Evolutionary conservation across 2,329 filamentous ascomycete genomes (phyloP).

Genomic region (Emericellopsis cladophorae): DNA sequence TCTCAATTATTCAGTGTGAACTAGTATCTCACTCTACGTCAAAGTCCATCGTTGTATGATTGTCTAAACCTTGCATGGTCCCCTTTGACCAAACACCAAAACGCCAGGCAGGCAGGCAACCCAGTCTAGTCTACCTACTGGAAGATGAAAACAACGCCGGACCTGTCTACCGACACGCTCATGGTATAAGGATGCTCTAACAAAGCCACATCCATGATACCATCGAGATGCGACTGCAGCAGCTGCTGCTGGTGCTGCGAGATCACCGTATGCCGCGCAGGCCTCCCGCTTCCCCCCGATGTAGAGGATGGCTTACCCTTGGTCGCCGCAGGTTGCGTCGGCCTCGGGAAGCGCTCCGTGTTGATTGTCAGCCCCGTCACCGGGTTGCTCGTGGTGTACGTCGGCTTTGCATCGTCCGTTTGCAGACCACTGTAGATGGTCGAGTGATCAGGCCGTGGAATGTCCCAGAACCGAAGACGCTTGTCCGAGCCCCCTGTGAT

Average conservation of each 20-base stretch:
- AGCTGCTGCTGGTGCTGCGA: constrained; percentile 79
- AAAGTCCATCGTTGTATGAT: too few relatives aligned
- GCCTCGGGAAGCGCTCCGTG: constrained; percentile 45
- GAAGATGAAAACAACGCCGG: constrained; percentile 80
- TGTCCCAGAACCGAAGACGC: constrained; percentile 90
- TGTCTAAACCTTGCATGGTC: too few relatives aligned
- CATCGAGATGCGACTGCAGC: constrained; percentile 76
- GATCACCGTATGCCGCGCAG: constrained; percentile 71
- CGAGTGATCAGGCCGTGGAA: constrained; percentile 65
- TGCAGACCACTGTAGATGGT: constrained; percentile 68
- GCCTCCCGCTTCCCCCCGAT: constrained; percentile 22
- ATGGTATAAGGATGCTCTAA: constrained; percentile 85
- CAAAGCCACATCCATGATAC: constrained; percentile 76
- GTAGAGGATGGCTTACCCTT: constrained; percentile 11
- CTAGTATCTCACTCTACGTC: too few relatives aligned
- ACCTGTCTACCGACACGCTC: constrained; percentile 81
- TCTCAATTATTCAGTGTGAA: too few relatives aligned
- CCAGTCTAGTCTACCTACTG: constrained; percentile 18
- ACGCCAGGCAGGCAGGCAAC: background rate
- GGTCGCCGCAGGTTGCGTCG: constrained; percentile 15
- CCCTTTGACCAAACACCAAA: too few relatives aligned
- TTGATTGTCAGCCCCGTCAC: constrained; percentile 52
- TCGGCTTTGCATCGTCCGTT: constrained; percentile 57
- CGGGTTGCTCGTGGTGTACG: constrained; percentile 54
- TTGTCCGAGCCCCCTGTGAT: constrained; percentile 82